Percentiles rank a stretch among this genome's conserved stretches.
Evolutionary conservation across 2,329 filamentous ascomycete species (phyloP).

Genomic region (Clarireedia paspali): DNA sequence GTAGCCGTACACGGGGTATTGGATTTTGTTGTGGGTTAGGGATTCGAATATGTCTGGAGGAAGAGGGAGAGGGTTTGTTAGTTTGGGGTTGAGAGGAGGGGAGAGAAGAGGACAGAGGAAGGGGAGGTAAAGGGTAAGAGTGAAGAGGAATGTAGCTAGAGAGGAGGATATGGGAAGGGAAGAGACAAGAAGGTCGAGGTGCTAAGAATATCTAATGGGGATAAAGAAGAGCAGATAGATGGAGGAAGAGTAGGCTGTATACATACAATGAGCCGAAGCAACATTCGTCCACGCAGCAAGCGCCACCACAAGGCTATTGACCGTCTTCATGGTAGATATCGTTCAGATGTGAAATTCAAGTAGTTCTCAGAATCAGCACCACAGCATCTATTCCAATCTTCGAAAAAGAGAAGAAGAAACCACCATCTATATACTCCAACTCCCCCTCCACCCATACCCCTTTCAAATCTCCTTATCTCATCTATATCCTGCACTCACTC

Average conservation of each 20-base stretch:
- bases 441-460: neutral
- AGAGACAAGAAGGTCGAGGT: neutral
- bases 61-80: neutral
- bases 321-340: neutral
- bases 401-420: neutral
- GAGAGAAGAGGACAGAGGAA: neutral
- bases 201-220: too few species aligned
- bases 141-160: neutral
- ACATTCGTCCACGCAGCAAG: neutral
- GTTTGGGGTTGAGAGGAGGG: neutral
- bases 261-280: constrained; percentile 7
- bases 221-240: neutral
- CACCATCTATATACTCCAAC: neutral
- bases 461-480: too few species aligned
- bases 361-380: too few species aligned
- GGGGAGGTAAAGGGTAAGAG: neutral
- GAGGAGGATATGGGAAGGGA: neutral
- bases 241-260: neutral
- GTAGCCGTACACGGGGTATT: constrained; percentile 37
- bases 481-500: neutral
- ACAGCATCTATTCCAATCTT: neutral
- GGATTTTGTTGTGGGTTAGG: constrained; percentile 18
- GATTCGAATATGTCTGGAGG: constrained; percentile 23
- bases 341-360: too few species aligned
- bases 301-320: neutral